These are phyloP conservation scores for Aspergillus flavus DNA, from an alignment of 2,329 filamentous ascomycete genomes.

Conservation along the genomic window DNA sequence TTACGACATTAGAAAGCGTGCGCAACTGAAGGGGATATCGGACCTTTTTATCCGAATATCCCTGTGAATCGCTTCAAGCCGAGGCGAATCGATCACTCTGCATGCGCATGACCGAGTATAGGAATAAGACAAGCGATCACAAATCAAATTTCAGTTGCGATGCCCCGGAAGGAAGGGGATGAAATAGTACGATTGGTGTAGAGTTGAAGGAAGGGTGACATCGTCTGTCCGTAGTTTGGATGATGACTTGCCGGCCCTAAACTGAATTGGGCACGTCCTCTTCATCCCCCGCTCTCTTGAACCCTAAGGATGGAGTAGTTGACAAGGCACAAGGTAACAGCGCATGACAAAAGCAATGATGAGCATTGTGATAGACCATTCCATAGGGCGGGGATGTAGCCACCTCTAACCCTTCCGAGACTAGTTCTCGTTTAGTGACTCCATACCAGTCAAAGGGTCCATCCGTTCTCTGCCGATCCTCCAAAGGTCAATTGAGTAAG, in stretches of 20 bases:
- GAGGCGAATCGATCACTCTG: slow-evolving; percentile 9
- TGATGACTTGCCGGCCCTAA: background rate
- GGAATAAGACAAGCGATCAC: background rate
- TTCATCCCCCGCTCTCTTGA: background rate
- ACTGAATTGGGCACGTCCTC: background rate
- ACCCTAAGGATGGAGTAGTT: background rate
- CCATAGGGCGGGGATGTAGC: background rate
- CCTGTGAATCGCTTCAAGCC: slow-evolving; percentile 7
- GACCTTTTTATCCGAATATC: slow-evolving; percentile 11
- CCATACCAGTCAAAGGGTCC: background rate
- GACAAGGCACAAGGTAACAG: background rate
- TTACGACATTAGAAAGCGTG: background rate
- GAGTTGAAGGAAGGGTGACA: slow-evolving; percentile 10
- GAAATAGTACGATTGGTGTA: background rate
- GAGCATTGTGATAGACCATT: background rate
- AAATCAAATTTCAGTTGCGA: background rate
- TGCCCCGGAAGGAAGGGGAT: background rate
- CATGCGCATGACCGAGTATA: slow-evolving; percentile 12
- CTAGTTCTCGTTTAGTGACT: background rate
- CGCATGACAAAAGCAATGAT: background rate
- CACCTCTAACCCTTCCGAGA: background rate
- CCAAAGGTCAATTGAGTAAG: background rate
- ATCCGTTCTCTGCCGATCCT: background rate
- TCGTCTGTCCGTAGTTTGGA: background rate
- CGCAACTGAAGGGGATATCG: background rate